Base-by-base conservation (phyloP, 2,329 filamentous ascomycete genomes). In the Talaromyces sp. region DNA sequence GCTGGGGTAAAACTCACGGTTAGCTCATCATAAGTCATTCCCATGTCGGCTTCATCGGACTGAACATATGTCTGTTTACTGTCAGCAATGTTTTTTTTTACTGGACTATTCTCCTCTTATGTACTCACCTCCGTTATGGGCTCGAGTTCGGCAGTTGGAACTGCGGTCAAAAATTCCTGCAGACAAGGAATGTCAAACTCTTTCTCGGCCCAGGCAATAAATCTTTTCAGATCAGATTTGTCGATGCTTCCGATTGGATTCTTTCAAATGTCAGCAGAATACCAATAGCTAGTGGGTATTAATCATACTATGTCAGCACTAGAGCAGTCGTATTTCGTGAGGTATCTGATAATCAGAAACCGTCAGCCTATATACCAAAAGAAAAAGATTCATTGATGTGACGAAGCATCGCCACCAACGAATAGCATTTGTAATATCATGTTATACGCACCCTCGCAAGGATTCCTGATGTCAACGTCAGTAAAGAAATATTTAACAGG, bases 171-270 rank as follows among this genome's bases (percentile, higher is more conserved):
- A 74, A 92, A 92, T 7, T 85, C 80, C 4, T 83, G 57, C 9
- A 71, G 61, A 51, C 64, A 64, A 16, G 69, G 86, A 0, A 92
- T 72, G 6, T 82, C 72, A 68, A 88, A 90, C n/a, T 81, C 75
- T 23, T 71, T 77, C 63, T 79, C 73, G 2, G 87, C 85, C 81
- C 85, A 91, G 8, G 75, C 76, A 61, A 91, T 88, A 74, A 92
- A 91, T 3, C 81, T 73, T 72, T 89, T 90, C 1, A 90, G 76
- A 67, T 92, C 89, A 1, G 78, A 83, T 72, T 91, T 91, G 59
- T 78, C 81, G 57, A 86, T 84, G 28, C 73, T 72, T 47, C 79
- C 74, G 34, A 74, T 73, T n/a, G 68, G 68, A 57, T 65, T 68
- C 62, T 59, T 55, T 54, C 28, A 14, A 28, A 5, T 27, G 44